Evolutionary conservation across 2,329 filamentous ascomycete species (phyloP), one percentile per base, ranked within the genome.

Genomic region (Camillea tinctor): DNA sequence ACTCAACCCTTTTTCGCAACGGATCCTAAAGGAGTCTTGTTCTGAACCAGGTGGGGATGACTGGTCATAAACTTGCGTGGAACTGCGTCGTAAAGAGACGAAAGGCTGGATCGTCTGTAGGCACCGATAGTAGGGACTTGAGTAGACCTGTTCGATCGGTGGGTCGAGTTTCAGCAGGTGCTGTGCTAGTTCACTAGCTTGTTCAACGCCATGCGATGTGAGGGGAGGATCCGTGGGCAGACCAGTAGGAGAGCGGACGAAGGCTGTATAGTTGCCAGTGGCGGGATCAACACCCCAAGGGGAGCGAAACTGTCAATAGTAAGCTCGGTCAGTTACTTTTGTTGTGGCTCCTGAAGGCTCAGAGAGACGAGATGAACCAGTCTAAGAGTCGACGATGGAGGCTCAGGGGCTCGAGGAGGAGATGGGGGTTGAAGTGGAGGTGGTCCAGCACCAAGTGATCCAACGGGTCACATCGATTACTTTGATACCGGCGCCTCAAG

Each of bases 201-300:
- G 95, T 55, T 86, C 82, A 49, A 96, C 89, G 60, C 95, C 95
- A 72, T 98, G 89, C 21, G 91, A 87, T 7, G 93, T 93, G 68
- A 99, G 84, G 9, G 92, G 88, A 52, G 93, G 93, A 73, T 99
- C 95, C 23, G 90, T 90, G 3, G 93, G 84, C 64, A 97, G 93
- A 56, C 91, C 91, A 5, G 95, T 98, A 0, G 95, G 94, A 44
- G 91, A 92, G 50, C 83, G 86, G 66, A 95, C 86, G 60, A 81
- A 81, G 22, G 90, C 81, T 57, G 83, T 84, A 79, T 98, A 98
- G 68, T 82, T 83, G 56, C 95, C 94, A 44, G 91, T 94, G 62
- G 83, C 79, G 52, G 88, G 86, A 76, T 98, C 88, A 62, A 98
- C 91, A 50, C 86, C 86, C 92, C 93, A 98, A 74, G 90, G 93